These are phyloP conservation scores for Phyllostachys edulis DNA, from an alignment of 176 grass and related monocot species.

Conservation along the genomic window DNA sequence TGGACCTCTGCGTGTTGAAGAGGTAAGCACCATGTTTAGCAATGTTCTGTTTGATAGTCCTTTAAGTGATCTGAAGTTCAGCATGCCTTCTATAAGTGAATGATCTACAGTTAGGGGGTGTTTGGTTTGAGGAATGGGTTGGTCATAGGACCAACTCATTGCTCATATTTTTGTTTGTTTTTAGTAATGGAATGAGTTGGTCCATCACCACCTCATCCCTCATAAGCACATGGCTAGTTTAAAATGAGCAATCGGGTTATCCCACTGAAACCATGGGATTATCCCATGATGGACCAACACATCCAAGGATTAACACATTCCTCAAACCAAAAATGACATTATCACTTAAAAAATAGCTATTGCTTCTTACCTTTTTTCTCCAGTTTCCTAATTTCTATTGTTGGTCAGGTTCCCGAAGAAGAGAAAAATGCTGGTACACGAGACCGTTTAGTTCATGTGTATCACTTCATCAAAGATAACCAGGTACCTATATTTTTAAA, in stretches of 20 bases:
- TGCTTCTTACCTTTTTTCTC: not conserved
- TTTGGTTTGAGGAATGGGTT: not conserved
- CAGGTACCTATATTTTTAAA: constrained; percentile 25
- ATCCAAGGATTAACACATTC: not conserved
- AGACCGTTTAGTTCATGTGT: constrained; percentile 67
- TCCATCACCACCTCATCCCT: not conserved
- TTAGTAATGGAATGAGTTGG: not conserved
- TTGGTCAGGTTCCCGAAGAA: constrained; percentile 56
- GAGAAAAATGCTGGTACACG: constrained; percentile 51
- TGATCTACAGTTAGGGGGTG: not conserved
- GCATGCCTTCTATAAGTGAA: not conserved
- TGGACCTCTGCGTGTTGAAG: constrained; percentile 53
- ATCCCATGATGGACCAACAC: not conserved
- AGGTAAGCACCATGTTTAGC: constrained; percentile 36
- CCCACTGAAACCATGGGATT: not conserved
- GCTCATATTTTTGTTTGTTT: not conserved
- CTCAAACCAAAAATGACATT: not conserved
- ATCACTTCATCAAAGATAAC: constrained; percentile 59
- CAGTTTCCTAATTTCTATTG: not conserved
- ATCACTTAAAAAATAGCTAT: not conserved
- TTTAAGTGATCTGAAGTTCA: not conserved
- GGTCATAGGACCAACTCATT: not conserved
- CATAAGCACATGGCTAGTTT: not conserved
- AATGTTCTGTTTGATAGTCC: not conserved
- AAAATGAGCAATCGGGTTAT: not conserved